Conservation (phyloP, 345 rosid genomes). For the Stellera chamaejasme region DNA sequence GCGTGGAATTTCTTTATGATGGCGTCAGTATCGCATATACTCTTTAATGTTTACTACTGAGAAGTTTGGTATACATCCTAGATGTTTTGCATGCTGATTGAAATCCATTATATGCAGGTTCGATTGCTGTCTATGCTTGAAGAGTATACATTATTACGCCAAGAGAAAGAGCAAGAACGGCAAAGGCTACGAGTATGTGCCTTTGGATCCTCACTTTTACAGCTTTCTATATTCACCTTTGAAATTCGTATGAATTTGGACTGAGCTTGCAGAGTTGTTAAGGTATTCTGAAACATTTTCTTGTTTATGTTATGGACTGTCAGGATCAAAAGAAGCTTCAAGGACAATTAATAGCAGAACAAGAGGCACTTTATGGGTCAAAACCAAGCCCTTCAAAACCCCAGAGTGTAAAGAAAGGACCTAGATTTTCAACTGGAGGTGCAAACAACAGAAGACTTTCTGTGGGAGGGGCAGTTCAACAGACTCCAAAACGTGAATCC, state of each 20-base stretch:
- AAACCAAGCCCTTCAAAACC: conserved; percentile 94
- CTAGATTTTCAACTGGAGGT: conserved; percentile 76
- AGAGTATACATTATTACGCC: conserved; percentile 59
- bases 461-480: conserved; percentile 63
- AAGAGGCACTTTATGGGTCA: conserved; percentile 89
- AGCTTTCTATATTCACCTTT: not conserved
- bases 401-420: conserved; percentile 55
- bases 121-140: conserved; percentile 89
- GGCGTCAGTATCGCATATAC: conserved; percentile 49
- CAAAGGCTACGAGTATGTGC: conserved; percentile 72
- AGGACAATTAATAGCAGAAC: conserved; percentile 91
- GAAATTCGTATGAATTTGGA: no score
- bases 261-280: no score
- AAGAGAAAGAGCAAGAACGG: conserved; percentile 95
- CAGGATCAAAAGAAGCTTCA: conserved; percentile 99
- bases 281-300: no score
- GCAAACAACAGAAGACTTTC: conserved; percentile 64
- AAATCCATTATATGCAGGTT: conserved; percentile 31
- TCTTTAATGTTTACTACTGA: no score
- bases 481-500: conserved; percentile 56
- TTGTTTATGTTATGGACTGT: not conserved
- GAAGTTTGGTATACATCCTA: no score
- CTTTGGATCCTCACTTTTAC: not conserved
- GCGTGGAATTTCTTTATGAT: conserved; percentile 69
- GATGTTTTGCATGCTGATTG: not conserved